Conservation (phyloP, 805 yeast genomes). For the Debaryomyces hansenii region DNA sequence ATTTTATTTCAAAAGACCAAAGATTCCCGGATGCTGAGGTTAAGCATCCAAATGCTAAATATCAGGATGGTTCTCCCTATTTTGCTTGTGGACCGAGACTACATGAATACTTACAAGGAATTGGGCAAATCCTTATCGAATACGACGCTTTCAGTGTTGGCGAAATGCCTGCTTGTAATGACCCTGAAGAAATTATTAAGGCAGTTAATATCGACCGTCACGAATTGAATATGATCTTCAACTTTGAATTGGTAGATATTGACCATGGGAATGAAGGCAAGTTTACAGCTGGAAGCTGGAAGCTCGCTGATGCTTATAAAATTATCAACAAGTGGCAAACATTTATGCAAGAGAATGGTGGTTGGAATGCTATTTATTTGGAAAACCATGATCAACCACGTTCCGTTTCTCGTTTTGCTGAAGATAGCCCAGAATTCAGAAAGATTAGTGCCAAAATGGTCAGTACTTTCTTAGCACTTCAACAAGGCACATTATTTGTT, state of each 20-base stretch:
- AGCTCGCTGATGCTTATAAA: conserved; percentile 8
- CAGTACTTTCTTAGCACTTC: neutral
- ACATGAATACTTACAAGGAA: conserved; percentile 1
- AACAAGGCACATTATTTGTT: neutral
- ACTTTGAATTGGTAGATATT: conserved; percentile 14
- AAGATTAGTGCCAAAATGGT: neutral
- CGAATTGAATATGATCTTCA: conserved; percentile 22
- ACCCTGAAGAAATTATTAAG: conserved; percentile 8
- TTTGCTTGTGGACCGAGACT: conserved; percentile 2
- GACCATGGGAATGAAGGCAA: conserved; percentile 9
- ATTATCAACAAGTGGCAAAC: conserved; percentile 12
- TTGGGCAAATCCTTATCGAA: neutral
- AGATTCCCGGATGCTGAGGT: conserved; percentile 1
- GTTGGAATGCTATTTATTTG: conserved; percentile 1
- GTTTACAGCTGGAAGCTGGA: conserved; percentile 6
- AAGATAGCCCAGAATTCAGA: neutral
- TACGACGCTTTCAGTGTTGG: conserved; percentile 2
- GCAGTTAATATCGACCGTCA: conserved; percentile 16
- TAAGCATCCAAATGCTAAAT: neutral
- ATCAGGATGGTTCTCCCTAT: neutral
- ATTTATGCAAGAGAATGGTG: conserved; percentile 1
- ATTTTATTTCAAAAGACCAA: conserved; percentile 1
- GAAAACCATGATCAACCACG: conserved; percentile 3
- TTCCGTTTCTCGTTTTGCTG: neutral
- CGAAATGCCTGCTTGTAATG: conserved; percentile 1